A percentile compares a stretch with the other conserved stretches of the same genome.
Conservation (phyloP, 2,329 filamentous ascomycete genomes). For the Arthrocladium fulminans region DNA sequence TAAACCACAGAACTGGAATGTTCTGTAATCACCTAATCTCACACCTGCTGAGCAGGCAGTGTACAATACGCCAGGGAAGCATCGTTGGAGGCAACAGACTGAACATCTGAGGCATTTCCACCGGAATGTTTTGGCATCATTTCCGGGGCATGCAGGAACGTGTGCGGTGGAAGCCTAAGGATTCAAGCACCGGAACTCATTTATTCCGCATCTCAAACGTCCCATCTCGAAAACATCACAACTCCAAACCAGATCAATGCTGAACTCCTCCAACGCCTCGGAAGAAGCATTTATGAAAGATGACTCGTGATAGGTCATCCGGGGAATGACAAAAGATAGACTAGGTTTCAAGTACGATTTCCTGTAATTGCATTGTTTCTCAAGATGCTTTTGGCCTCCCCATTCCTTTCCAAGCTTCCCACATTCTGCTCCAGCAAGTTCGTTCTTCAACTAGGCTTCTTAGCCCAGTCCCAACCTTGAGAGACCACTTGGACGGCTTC, state of each 20-base stretch:
- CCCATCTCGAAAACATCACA: neutral
- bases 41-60: neutral
- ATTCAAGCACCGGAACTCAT: neutral
- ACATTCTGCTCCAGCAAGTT: conserved; percentile 44
- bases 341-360: neutral
- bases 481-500: conserved; percentile 55
- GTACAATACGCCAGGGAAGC: neutral
- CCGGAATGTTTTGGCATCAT: too few species aligned
- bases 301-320: neutral
- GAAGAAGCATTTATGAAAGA: neutral
- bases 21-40: neutral
- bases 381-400: neutral
- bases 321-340: neutral
- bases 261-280: neutral
- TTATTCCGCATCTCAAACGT: neutral
- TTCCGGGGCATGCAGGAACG: too few species aligned
- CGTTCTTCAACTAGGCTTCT: too few species aligned
- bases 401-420: conserved; percentile 40
- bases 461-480: too few species aligned
- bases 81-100: neutral
- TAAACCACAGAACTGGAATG: conserved; percentile 38
- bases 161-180: too few species aligned
- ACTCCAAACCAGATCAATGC: neutral
- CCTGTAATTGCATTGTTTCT: neutral
- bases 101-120: too few species aligned